A percentile compares a stretch with the other conserved stretches of the same genome.
Evolutionary conservation across 1,139 yeast species (phyloP).

Genomic region (Nadsonia starkeyi-henricii): DNA sequence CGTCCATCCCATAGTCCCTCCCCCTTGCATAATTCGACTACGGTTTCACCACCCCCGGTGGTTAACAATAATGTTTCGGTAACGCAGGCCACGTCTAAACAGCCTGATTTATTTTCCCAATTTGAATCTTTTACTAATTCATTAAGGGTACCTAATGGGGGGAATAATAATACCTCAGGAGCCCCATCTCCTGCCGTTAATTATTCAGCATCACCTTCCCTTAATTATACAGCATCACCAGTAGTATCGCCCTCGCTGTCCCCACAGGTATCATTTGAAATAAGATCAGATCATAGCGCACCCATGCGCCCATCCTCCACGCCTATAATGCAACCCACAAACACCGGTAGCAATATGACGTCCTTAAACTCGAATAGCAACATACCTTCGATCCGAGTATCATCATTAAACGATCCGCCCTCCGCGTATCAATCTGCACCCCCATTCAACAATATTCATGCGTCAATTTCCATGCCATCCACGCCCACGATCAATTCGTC

Average conservation of each 20-base stretch:
- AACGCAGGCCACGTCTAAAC: neutral
- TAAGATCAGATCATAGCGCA: neutral
- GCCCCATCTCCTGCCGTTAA: neutral
- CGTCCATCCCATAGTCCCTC: slow-evolving; percentile 6
- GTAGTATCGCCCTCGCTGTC: neutral
- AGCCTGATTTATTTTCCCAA: neutral
- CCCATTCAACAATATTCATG: too few relatives aligned
- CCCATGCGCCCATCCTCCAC: too few relatives aligned
- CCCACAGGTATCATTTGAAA: neutral
- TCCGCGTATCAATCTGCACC: too few relatives aligned
- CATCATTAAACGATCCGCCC: too few relatives aligned
- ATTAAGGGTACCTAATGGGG: neutral
- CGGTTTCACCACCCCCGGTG: neutral
- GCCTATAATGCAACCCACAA: too few relatives aligned
- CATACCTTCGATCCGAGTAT: too few relatives aligned
- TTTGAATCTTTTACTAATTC: neutral
- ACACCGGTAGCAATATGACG: too few relatives aligned
- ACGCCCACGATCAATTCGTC: too few relatives aligned
- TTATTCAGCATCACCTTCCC: neutral
- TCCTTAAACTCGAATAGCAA: too few relatives aligned
- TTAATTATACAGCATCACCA: neutral
- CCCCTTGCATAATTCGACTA: slow-evolving; percentile 3
- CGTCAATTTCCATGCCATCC: too few relatives aligned
- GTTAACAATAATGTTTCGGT: neutral
- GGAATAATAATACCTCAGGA: neutral